Conservation (phyloP, 495 filamentous ascomycete species). For the Cercophora newfieldiana region DNA sequence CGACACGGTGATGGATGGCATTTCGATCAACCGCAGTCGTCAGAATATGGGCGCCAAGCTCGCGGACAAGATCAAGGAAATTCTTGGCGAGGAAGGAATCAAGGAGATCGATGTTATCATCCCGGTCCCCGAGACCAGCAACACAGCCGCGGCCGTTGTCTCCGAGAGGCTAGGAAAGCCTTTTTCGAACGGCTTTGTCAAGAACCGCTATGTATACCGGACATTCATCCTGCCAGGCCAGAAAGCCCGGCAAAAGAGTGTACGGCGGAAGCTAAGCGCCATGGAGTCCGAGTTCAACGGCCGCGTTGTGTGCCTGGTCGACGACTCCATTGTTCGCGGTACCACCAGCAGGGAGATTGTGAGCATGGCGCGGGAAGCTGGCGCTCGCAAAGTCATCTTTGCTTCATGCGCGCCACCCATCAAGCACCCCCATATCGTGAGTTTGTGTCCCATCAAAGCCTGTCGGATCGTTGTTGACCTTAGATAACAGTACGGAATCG, state of each 20-base stretch:
- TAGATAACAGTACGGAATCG: slow-evolving; percentile 70
- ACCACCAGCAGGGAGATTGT: slow-evolving; percentile 93
- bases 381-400: slow-evolving; percentile 88
- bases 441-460: neutral
- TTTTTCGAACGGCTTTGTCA: slow-evolving; percentile 74
- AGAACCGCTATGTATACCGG: slow-evolving; percentile 94
- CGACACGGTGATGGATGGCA: slow-evolving; percentile 89
- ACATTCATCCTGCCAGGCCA: slow-evolving; percentile 96
- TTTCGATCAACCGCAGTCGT: slow-evolving; percentile 82
- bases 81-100: slow-evolving; percentile 71
- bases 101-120: slow-evolving; percentile 77
- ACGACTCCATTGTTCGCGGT: slow-evolving; percentile 92
- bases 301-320: slow-evolving; percentile 81
- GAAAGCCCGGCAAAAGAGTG: slow-evolving; percentile 75
- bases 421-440: slow-evolving; percentile 57
- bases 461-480: slow-evolving; percentile 6
- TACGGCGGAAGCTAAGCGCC: slow-evolving; percentile 75
- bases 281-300: slow-evolving; percentile 86
- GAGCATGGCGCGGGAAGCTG: slow-evolving; percentile 87
- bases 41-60: slow-evolving; percentile 92
- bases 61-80: slow-evolving; percentile 71
- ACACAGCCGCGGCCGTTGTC: slow-evolving; percentile 79
- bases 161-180: slow-evolving; percentile 76
- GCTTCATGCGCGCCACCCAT: slow-evolving; percentile 86
- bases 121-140: slow-evolving; percentile 49